Conservation (phyloP, 441 rosid species). For the Populus hybrid region DNA sequence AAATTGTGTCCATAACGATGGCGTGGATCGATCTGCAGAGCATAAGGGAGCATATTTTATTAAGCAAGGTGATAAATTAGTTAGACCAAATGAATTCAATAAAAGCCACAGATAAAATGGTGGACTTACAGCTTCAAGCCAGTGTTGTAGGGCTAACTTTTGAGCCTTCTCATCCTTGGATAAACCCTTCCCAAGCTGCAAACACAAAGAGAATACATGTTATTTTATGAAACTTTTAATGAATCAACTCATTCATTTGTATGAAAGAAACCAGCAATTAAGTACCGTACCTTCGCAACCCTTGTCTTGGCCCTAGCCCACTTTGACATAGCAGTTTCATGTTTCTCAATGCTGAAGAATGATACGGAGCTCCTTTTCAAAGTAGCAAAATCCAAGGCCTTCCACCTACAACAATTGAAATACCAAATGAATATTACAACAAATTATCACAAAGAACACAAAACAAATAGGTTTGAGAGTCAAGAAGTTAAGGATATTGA, state of each 20-base stretch:
- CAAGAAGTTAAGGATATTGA: neutral
- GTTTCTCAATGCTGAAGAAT: slow-evolving; percentile 57
- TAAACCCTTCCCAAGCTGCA: slow-evolving; percentile 69
- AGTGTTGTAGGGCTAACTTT: slow-evolving; percentile 67
- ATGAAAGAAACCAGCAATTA: neutral
- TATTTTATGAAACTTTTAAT: neutral
- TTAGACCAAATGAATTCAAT: neutral
- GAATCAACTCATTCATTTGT: neutral
- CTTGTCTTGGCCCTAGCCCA: slow-evolving; percentile 75
- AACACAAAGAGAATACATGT: neutral
- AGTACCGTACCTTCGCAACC: slow-evolving; percentile 62
- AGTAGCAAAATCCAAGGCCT: slow-evolving; percentile 76
- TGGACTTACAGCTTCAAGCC: slow-evolving; percentile 74
- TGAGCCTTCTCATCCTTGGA: slow-evolving; percentile 67
- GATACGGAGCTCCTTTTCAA: slow-evolving; percentile 58
- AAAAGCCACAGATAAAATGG: neutral
- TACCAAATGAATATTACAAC: neutral
- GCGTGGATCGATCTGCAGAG: slow-evolving; percentile 57
- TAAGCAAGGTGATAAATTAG: neutral
- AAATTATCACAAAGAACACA: neutral
- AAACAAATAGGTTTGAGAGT: neutral
- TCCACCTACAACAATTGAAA: slow-evolving; percentile 56
- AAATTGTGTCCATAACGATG: slow-evolving; percentile 75
- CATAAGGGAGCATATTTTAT: neutral
- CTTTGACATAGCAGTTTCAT: slow-evolving; percentile 65